Percentiles rank a stretch among this genome's conserved stretches.
These are phyloP conservation scores for Candida peoriensis DNA, from an alignment of 805 yeast species.

Conservation along the genomic window DNA sequence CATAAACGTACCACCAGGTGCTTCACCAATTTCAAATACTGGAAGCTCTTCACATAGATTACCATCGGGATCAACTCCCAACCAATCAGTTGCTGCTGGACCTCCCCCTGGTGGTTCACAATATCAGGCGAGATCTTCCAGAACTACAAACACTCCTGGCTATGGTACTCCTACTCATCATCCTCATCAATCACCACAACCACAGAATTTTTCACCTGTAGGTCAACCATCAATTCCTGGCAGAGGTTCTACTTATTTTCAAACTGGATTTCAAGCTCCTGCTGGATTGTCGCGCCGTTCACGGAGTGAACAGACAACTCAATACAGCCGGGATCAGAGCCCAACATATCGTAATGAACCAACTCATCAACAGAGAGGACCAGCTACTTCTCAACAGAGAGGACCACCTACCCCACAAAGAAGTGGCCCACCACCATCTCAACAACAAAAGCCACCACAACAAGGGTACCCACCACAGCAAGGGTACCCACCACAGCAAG, in stretches of 20 bases:
- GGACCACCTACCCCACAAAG: background rate
- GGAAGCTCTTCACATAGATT: too few relatives aligned
- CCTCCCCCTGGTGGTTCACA: too few relatives aligned
- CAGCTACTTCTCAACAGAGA: background rate
- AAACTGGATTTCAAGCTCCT: background rate
- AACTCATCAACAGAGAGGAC: background rate
- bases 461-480: constrained; percentile 1
- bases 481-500: constrained; percentile 2
- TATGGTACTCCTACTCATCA: background rate
- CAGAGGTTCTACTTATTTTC: background rate
- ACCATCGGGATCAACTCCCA: too few relatives aligned
- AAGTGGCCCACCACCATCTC: constrained; percentile 2
- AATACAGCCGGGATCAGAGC: background rate
- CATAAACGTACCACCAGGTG: constrained; percentile 3
- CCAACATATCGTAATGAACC: background rate
- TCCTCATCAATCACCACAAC: background rate
- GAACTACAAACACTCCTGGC: background rate
- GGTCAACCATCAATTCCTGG: background rate
- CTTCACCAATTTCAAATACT: constrained; percentile 1
- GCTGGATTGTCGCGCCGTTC: background rate
- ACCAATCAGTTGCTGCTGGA: too few relatives aligned
- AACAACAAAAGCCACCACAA: constrained; percentile 2
- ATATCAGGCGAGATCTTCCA: too few relatives aligned
- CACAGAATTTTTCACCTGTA: background rate
- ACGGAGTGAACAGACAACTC: background rate